These are phyloP conservation scores for Trichoderma lentiforme DNA, from an alignment of 2,329 filamentous ascomycete species.

Conservation along the genomic window DNA sequence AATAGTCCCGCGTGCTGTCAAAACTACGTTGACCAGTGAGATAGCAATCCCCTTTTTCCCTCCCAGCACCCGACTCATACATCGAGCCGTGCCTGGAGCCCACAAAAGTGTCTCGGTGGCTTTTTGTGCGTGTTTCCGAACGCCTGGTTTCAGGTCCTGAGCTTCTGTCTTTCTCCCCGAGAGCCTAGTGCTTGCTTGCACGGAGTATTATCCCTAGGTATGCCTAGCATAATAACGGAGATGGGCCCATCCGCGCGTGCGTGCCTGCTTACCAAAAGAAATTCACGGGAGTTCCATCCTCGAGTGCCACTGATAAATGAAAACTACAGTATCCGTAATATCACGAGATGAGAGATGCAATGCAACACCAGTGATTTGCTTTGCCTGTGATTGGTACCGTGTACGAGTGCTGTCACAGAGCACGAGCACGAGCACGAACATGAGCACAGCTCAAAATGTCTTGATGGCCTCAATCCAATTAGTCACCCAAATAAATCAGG, in stretches of 20 bases:
- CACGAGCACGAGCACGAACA: not conserved
- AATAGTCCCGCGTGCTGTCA: not conserved
- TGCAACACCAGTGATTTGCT: not conserved
- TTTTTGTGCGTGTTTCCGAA: not conserved
- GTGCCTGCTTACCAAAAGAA: not conserved
- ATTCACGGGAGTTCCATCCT: not conserved
- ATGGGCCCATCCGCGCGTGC: not conserved
- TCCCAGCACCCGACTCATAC: not conserved
- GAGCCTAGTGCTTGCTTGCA: not conserved
- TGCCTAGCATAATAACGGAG: not conserved
- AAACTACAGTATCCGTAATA: not conserved
- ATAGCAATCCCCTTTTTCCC: not conserved
- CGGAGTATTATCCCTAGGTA: not conserved
- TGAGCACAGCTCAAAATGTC: not conserved
- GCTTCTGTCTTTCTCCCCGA: not conserved
- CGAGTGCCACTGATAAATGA: not conserved
- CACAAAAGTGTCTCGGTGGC: conserved; percentile 10
- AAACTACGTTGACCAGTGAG: not conserved
- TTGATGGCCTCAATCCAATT: not conserved
- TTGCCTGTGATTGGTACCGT: not conserved
- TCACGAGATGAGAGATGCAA: not conserved
- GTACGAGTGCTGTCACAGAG: not conserved
- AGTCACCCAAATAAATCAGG: conserved; percentile 8
- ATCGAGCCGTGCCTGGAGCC: not conserved
- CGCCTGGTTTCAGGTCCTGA: conserved; percentile 1